Conservation (phyloP, 768 basidiomycete genomes). For the Saitozyma sp. region DNA sequence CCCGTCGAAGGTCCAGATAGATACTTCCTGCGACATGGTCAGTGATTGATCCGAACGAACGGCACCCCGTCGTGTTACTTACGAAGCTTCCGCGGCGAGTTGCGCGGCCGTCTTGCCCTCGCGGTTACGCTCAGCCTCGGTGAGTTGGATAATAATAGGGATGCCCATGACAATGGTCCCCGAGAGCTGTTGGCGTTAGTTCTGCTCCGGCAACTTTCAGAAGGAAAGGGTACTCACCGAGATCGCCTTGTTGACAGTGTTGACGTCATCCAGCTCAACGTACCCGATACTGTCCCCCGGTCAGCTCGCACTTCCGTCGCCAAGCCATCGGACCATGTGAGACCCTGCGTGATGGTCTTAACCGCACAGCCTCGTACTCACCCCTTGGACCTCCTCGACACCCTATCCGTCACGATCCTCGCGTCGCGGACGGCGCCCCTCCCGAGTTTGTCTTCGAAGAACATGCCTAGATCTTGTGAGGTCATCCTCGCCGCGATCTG, state of each 20-base stretch:
- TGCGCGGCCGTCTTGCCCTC: conserved; percentile 21
- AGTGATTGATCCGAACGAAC: neutral
- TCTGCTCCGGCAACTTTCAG: neutral
- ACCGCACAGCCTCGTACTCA: conserved; percentile 52
- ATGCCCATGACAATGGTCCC: conserved; percentile 98
- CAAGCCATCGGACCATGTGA: too few species aligned
- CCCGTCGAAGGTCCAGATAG: neutral
- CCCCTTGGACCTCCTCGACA: conserved; percentile 98
- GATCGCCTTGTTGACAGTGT: conserved; percentile 87
- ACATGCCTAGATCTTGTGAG: conserved; percentile 94
- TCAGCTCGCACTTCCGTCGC: conserved; percentile 4
- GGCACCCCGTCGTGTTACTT: neutral
- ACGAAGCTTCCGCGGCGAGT: conserved; percentile 16
- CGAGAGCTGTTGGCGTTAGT: conserved; percentile 57
- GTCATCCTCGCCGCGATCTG: conserved; percentile 96
- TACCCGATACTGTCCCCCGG: conserved; percentile 77
- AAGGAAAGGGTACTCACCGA: conserved; percentile 48
- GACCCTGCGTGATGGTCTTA: neutral
- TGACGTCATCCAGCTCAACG: conserved; percentile 90
- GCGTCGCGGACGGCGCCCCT: conserved; percentile 93
- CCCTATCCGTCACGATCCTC: conserved; percentile 89
- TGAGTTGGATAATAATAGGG: conserved; percentile 93
- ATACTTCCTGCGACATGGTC: neutral
- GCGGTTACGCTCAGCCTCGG: conserved; percentile 75
- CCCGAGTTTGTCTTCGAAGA: conserved; percentile 96